phyloP scores from a whole-genome alignment of 2,329 filamentous ascomycete genomes.

The Aspergillus transmontanensis region DNA sequence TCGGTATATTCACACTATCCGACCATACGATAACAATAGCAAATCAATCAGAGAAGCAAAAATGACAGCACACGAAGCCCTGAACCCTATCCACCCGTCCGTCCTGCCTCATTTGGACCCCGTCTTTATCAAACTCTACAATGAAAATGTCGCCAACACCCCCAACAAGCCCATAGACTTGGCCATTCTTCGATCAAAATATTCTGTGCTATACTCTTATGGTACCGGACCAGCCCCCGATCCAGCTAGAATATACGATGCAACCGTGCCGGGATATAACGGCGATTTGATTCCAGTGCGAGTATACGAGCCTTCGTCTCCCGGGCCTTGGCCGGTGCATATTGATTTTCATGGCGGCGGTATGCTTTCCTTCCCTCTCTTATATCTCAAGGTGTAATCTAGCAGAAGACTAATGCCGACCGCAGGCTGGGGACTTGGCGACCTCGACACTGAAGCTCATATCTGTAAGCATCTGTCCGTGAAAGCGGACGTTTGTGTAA shows the following conservation, averaged over 20 bases:
- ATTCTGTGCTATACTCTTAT: constrained; percentile 51
- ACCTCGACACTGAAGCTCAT: constrained; percentile 53
- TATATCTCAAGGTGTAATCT: background rate
- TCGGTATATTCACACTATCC: background rate
- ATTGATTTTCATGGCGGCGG: constrained; percentile 54
- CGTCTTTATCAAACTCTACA: constrained; percentile 53
- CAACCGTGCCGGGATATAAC: constrained; percentile 36
- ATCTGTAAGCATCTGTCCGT: constrained; percentile 53
- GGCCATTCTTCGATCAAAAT: constrained; percentile 41
- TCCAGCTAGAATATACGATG: constrained; percentile 44
- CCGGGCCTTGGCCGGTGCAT: constrained; percentile 51
- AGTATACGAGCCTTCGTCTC: constrained; percentile 48
- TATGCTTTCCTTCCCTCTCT: constrained; percentile 4
- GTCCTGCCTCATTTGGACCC: constrained; percentile 52
- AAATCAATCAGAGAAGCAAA: background rate
- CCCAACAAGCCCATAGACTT: constrained; percentile 46
- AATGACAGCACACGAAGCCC: constrained; percentile 40
- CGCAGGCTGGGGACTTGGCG: constrained; percentile 51
- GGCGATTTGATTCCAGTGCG: constrained; percentile 41
- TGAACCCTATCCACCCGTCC: constrained; percentile 54
- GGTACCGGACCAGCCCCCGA: constrained; percentile 48
- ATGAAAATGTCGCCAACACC: constrained; percentile 47
- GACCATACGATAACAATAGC: background rate
- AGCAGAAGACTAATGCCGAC: background rate
- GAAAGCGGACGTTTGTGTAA: constrained; percentile 48